Percentiles rank a stretch among this genome's conserved stretches.
Conservation (phyloP, 176 grass and related monocot species). For the Cenchrus purpureus region DNA sequence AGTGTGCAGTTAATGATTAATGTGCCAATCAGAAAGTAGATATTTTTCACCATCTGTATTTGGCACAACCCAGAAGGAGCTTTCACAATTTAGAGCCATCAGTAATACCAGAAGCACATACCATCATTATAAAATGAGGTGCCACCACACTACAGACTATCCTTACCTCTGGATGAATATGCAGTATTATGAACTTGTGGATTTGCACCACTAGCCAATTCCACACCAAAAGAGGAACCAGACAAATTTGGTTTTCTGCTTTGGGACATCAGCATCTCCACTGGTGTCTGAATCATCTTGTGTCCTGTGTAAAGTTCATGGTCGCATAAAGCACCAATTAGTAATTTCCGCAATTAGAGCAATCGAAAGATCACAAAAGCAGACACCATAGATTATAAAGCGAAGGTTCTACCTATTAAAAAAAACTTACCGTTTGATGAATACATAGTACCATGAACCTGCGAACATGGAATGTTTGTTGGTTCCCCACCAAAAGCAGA, state of each 20-base stretch:
- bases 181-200: neutral
- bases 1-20: neutral
- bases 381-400: neutral
- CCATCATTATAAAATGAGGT: neutral
- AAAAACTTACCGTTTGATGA: neutral
- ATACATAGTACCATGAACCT: neutral
- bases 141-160: neutral
- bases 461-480: neutral
- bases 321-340: neutral
- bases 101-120: neutral
- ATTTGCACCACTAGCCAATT: neutral
- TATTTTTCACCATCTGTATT: neutral
- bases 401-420: neutral
- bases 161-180: neutral
- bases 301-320: neutral
- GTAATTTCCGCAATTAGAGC: neutral
- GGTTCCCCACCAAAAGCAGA: neutral
- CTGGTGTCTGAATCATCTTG: neutral
- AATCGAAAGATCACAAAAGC: neutral
- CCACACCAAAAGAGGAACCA: neutral
- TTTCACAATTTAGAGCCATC: neutral
- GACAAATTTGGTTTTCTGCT: constrained; percentile 2
- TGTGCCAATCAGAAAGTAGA: neutral
- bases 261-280: neutral
- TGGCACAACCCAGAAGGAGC: neutral